Conservation (phyloP, 2,329 filamentous ascomycete genomes). For the Sporothrix humicola region DNA sequence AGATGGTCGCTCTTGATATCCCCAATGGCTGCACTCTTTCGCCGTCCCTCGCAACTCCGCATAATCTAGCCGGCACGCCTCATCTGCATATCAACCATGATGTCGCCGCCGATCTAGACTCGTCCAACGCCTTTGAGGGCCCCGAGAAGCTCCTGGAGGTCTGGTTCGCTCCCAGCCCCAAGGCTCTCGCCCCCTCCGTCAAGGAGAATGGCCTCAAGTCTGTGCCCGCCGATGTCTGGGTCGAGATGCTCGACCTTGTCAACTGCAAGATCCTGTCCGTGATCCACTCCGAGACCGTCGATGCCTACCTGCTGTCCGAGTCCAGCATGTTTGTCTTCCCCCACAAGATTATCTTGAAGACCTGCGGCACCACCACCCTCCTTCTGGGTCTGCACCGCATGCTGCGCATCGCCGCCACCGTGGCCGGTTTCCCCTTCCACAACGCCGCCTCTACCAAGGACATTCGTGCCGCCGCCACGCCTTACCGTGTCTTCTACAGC, state of each 20-base stretch:
- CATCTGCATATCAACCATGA: conserved; percentile 97
- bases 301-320: conserved; percentile 95
- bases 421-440: conserved; percentile 87
- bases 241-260: conserved; percentile 95
- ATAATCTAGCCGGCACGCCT: conserved; percentile 64
- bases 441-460: conserved; percentile 70
- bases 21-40: conserved; percentile 83
- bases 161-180: conserved; percentile 88
- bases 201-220: conserved; percentile 82
- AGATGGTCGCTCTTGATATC: conserved; percentile 85
- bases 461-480: conserved; percentile 77
- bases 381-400: conserved; percentile 88
- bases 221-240: conserved; percentile 85
- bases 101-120: conserved; percentile 90
- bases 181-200: conserved; percentile 71
- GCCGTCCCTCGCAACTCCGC: conserved; percentile 80
- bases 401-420: conserved; percentile 84
- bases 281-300: conserved; percentile 89
- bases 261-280: conserved; percentile 98
- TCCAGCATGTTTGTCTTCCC: conserved; percentile 99
- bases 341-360: conserved; percentile 99
- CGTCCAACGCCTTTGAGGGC: conserved; percentile 94
- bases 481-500: conserved; percentile 97
- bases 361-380: conserved; percentile 94
- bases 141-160: conserved; percentile 98